These are phyloP conservation scores for Fusarium sp. DNA, from an alignment of 2,329 filamentous ascomycete genomes.

Conservation along the genomic window DNA sequence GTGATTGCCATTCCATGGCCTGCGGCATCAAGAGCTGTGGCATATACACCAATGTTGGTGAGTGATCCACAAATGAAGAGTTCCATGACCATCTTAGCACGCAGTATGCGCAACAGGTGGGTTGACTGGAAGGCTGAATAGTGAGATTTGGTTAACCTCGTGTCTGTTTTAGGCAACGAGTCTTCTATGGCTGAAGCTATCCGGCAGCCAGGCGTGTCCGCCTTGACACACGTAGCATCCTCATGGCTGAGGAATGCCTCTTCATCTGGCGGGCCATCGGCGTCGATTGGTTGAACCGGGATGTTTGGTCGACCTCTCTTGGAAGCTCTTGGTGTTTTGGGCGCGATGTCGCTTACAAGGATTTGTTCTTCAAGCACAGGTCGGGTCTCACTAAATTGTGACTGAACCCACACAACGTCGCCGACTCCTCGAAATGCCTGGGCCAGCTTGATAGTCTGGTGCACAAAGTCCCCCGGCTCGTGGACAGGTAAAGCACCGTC, in stretches of 20 bases:
- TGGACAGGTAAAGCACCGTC: conserved; percentile 74
- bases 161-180: conserved; percentile 58
- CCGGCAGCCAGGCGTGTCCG: conserved; percentile 56
- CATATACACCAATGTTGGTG: conserved; percentile 88
- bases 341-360: conserved; percentile 51
- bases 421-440: conserved; percentile 76
- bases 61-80: conserved; percentile 89
- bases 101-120: conserved; percentile 76
- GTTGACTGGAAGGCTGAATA: conserved; percentile 89
- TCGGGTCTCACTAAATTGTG: conserved; percentile 73
- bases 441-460: conserved; percentile 72
- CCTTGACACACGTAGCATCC: conserved; percentile 54
- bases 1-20: conserved; percentile 88
- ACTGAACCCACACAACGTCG: conserved; percentile 85
- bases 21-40: conserved; percentile 90
- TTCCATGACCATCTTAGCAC: conserved; percentile 88
- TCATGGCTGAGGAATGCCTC: conserved; percentile 59
- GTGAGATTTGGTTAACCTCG: conserved; percentile 72
- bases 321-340: conserved; percentile 8
- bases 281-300: conserved; percentile 14
- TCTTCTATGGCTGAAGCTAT: conserved; percentile 55
- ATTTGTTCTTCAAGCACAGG: conserved; percentile 64
- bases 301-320: conserved; percentile 23
- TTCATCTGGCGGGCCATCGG: conserved; percentile 38
- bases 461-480: conserved; percentile 71